A percentile compares a stretch with the other conserved stretches of the same genome.
These are phyloP conservation scores for Kodamaea suecica DNA, from an alignment of 1,139 yeast genomes.

Conservation along the genomic window DNA sequence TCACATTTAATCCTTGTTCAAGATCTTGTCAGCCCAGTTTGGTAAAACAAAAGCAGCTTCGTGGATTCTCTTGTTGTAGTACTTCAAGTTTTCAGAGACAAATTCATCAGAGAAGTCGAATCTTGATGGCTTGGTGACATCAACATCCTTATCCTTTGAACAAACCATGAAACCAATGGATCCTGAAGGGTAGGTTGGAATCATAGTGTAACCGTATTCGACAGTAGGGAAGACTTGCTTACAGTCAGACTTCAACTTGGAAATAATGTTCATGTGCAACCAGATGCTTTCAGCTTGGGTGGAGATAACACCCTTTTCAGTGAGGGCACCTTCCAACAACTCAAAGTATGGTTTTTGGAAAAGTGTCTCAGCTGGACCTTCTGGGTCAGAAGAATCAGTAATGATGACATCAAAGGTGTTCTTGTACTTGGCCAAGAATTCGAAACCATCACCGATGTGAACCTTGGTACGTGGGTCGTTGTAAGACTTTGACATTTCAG, in stretches of 20 bases:
- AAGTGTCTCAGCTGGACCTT: constrained; percentile 89
- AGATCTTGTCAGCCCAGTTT: constrained; percentile 63
- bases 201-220: constrained; percentile 82
- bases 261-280: constrained; percentile 78
- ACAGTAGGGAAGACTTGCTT: constrained; percentile 80
- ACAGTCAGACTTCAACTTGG: constrained; percentile 73
- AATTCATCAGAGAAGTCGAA: constrained; percentile 55
- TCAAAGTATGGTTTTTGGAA: constrained; percentile 86
- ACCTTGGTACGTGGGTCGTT: constrained; percentile 78
- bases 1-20: constrained; percentile 17
- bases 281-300: constrained; percentile 92
- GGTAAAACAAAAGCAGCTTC: constrained; percentile 86
- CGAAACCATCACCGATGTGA: constrained; percentile 89
- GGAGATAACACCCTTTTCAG: constrained; percentile 83
- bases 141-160: constrained; percentile 63
- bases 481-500: constrained; percentile 79
- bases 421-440: constrained; percentile 72
- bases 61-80: constrained; percentile 78
- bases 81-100: constrained; percentile 65
- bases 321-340: constrained; percentile 73
- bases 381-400: constrained; percentile 95
- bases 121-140: constrained; percentile 68
- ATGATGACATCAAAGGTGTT: constrained; percentile 82
- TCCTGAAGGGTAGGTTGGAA: constrained; percentile 93
- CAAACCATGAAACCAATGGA: constrained; percentile 94